Percentiles rank a stretch among this genome's conserved stretches.
phyloP scores from a whole-genome alignment of 202 grass and related monocot species.

The Setaria viridis region DNA sequence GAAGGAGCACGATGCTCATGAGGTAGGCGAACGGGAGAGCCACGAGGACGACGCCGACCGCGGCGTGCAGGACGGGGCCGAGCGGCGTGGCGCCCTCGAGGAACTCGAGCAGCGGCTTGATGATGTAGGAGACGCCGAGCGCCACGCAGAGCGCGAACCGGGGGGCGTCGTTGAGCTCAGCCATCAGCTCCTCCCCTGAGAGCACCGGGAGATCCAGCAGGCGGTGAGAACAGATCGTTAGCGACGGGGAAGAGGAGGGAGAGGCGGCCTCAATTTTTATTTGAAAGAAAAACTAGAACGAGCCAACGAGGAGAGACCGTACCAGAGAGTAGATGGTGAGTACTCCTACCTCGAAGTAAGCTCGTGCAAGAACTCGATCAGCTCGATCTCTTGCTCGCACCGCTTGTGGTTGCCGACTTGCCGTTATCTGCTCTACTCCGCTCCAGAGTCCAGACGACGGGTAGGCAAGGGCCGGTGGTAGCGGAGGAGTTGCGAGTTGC shows the following conservation, averaged over 20 bases:
- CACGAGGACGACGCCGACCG: not conserved
- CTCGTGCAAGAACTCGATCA: not conserved
- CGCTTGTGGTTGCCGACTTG: too few relatives aligned
- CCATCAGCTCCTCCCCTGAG: not conserved
- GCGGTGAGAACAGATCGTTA: too few relatives aligned
- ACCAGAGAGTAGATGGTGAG: too few relatives aligned
- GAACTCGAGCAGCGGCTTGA: conserved; percentile 17
- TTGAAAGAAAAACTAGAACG: too few relatives aligned
- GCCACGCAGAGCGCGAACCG: conserved; percentile 6
- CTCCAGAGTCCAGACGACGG: too few relatives aligned
- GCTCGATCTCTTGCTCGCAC: not conserved
- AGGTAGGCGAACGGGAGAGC: not conserved
- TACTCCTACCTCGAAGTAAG: not conserved
- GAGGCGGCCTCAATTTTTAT: too few relatives aligned
- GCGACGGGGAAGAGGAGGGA: too few relatives aligned
- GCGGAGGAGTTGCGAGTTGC: too few relatives aligned
- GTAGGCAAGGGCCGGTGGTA: too few relatives aligned
- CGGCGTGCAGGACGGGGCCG: not conserved
- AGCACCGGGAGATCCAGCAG: too few relatives aligned
- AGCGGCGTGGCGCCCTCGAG: not conserved
- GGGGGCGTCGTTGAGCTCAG: not conserved
- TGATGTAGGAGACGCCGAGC: not conserved
- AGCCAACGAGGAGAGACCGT: too few relatives aligned
- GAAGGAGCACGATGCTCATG: not conserved
- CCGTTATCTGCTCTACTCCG: too few relatives aligned